Base-by-base conservation (phyloP, 257 asterid species). In the Solanum sejunctum region DNA sequence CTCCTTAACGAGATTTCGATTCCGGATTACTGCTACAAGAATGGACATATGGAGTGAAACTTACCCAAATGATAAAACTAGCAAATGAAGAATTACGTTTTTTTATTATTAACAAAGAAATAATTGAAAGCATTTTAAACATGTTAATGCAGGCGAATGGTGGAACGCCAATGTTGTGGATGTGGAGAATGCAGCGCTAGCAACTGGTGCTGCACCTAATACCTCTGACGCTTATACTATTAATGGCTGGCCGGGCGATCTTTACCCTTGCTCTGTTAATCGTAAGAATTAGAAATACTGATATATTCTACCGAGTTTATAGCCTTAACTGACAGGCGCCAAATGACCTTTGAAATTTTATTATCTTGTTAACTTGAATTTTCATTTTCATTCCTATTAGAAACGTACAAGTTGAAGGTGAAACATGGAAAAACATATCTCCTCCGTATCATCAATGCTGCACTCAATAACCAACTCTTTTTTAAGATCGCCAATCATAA, bases 271-370 rank as follows among this genome's bases (percentile, higher is more conserved):
- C 85, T 58, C 57, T 2, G 8, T 18, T 39, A 61, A 64, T 52
- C 49, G 83, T 78, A 12, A 78, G 83, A 72, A 43, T 10, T 72
- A 39, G 18, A 72, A 8, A 12, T 1, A 85, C 84, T 84, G 79
- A 85, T 79, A 8, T 85, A 79, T 85, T 85, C 72, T 63, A 85
- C 64, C 81, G 63, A 85, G 87, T 66, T 18, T 85, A 85, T 79
- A 85, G 88, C 78, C 88, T 81, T 85, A 78, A 57, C 78, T 85
- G 83, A 69, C 75, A 81, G 83, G 83, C 67, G 3, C 67, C 41
- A 55, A 45, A 83, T 84, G 58, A 45, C 56, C 71, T 63, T 63
- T 63, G 71, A 63, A 63, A 63, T 45, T 43, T 21, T 21, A 8
- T 51, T 26, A 0, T 51, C 63, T 8, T 52, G 63, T 28, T 78